A percentile compares a stretch with the other conserved stretches of the same genome.
phyloP scores from a whole-genome alignment of 257 asterid genomes.

The Parsonsia alboflavescens region DNA sequence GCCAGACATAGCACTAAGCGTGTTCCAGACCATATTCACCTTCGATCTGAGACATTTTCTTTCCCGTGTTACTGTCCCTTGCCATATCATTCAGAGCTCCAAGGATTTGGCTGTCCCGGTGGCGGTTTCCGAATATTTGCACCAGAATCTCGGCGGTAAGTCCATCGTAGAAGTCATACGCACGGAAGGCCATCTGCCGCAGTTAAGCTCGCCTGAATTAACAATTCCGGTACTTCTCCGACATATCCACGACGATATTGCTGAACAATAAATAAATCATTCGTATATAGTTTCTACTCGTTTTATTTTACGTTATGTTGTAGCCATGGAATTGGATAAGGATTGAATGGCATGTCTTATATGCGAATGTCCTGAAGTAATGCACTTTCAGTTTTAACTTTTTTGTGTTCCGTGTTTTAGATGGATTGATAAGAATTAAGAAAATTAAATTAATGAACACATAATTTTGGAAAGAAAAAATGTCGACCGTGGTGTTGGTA shows the following conservation, averaged over 20 bases:
- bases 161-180: constrained; percentile 60
- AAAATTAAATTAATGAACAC: too few relatives aligned
- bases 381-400: too few relatives aligned
- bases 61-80: constrained; percentile 52
- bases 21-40: constrained; percentile 45
- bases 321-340: neutral
- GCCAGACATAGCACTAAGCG: constrained; percentile 67
- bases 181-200: constrained; percentile 78
- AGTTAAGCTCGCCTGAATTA: constrained; percentile 59
- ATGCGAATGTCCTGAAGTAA: too few relatives aligned
- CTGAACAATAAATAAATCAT: neutral
- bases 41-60: constrained; percentile 44
- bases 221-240: constrained; percentile 56
- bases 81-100: constrained; percentile 70
- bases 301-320: too few relatives aligned
- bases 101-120: constrained; percentile 72
- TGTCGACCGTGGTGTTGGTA: too few relatives aligned
- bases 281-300: too few relatives aligned
- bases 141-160: constrained; percentile 52
- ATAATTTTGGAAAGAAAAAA: too few relatives aligned
- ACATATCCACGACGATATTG: constrained; percentile 44
- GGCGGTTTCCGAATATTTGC: constrained; percentile 67
- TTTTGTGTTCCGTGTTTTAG: too few relatives aligned
- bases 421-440: too few relatives aligned
- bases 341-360: neutral